phyloP scores from a whole-genome alignment of 208 protist species.

The Spongospora subterranea region DNA sequence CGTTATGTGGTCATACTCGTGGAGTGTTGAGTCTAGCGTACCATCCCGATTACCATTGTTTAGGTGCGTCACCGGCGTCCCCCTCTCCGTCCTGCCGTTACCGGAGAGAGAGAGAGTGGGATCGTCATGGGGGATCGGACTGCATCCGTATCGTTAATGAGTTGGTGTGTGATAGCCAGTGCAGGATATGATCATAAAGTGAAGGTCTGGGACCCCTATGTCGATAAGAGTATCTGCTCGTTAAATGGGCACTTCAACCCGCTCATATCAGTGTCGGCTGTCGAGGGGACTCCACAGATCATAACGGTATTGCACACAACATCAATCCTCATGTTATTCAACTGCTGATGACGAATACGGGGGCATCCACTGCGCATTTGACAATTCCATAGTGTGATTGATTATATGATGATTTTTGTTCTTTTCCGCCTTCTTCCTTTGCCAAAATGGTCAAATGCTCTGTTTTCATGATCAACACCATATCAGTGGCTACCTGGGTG shows the following conservation, averaged over 20 bases:
- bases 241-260: slow-evolving; percentile 50
- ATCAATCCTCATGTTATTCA: neutral
- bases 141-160: neutral
- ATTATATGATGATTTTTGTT: too few species aligned
- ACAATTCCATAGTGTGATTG: too few species aligned
- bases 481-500: too few species aligned
- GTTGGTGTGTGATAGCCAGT: neutral
- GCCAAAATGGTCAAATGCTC: too few species aligned
- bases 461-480: too few species aligned
- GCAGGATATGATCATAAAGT: slow-evolving; percentile 39
- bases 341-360: too few species aligned
- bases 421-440: too few species aligned
- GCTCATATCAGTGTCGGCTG: neutral
- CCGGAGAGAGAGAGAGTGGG: too few species aligned
- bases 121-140: too few species aligned
- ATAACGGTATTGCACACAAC: neutral
- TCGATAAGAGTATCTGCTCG: slow-evolving; percentile 49
- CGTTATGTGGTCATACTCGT: slow-evolving; percentile 2
- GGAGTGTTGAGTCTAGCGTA: slow-evolving; percentile 41
- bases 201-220: slow-evolving; percentile 34
- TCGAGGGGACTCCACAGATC: slow-evolving; percentile 31
- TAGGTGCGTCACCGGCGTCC: neutral
- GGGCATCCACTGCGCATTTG: too few species aligned
- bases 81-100: too few species aligned
- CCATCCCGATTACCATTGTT: slow-evolving; percentile 31